Evolutionary conservation across 2,329 filamentous ascomycete species (phyloP).

Genomic region (Botrytis galanthina): DNA sequence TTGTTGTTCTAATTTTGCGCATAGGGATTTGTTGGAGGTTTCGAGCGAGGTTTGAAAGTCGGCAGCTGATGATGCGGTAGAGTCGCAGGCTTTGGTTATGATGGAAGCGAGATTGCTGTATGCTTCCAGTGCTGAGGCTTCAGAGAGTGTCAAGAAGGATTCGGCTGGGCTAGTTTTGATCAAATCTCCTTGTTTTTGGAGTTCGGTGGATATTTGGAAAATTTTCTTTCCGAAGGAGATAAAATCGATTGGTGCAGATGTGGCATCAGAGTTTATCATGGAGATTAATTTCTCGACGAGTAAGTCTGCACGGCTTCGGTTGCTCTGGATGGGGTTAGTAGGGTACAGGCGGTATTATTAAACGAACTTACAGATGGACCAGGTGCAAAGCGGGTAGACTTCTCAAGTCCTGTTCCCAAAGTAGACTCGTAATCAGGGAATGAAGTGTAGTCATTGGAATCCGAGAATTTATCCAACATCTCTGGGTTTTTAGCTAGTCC

Average conservation of each 20-base stretch:
- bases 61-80: slow-evolving; percentile 17
- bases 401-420: slow-evolving; percentile 29
- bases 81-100: slow-evolving; percentile 25
- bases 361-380: slow-evolving; percentile 30
- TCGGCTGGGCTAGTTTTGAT: neutral
- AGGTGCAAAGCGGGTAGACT: slow-evolving; percentile 31
- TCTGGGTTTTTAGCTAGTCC: slow-evolving; percentile 16
- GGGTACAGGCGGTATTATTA: neutral
- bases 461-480: slow-evolving; percentile 23
- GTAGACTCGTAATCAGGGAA: slow-evolving; percentile 38
- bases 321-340: slow-evolving; percentile 27
- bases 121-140: slow-evolving; percentile 26
- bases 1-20: slow-evolving; percentile 24
- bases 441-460: slow-evolving; percentile 36
- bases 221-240: neutral
- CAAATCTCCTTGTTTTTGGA: neutral
- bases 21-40: slow-evolving; percentile 24
- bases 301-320: slow-evolving; percentile 29
- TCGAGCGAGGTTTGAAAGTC: slow-evolving; percentile 24
- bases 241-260: neutral
- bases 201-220: neutral
- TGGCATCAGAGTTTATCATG: slow-evolving; percentile 22
- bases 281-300: slow-evolving; percentile 29
- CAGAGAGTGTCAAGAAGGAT: slow-evolving; percentile 26
- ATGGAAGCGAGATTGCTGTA: slow-evolving; percentile 30